Conservation (phyloP, 2,329 filamentous ascomycete species). For the Emergomyces orientalis region DNA sequence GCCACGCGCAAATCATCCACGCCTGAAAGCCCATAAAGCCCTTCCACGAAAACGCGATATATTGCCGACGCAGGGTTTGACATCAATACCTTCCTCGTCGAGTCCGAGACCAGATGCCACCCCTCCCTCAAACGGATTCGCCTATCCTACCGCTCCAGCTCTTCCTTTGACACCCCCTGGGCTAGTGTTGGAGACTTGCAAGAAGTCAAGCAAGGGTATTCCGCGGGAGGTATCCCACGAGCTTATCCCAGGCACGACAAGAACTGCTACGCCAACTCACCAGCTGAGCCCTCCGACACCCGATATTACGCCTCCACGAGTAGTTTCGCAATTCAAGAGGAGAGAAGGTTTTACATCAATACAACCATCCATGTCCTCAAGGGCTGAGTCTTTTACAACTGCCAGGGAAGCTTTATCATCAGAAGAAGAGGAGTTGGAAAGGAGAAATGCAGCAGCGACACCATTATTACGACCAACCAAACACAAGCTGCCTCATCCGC, state of each 20-base stretch:
- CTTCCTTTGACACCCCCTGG: conserved; percentile 34
- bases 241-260: conserved; percentile 10
- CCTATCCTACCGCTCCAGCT: conserved; percentile 21
- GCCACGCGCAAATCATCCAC: conserved; percentile 20
- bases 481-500: conserved; percentile 15
- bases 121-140: conserved; percentile 16
- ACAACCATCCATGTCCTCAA: conserved; percentile 50
- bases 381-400: conserved; percentile 62
- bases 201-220: conserved; percentile 10
- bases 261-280: conserved; percentile 50
- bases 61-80: conserved; percentile 15
- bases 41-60: conserved; percentile 31
- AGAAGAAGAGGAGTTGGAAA: conserved; percentile 47
- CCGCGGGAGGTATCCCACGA: conserved; percentile 17
- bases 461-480: conserved; percentile 17
- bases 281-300: conserved; percentile 63
- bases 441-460: conserved; percentile 20
- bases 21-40: conserved; percentile 34
- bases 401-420: conserved; percentile 56
- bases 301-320: conserved; percentile 61
- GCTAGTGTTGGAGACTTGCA: conserved; percentile 19
- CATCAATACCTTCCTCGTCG: conserved; percentile 20
- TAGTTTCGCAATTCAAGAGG: conserved; percentile 22
- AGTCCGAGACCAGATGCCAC: conserved; percentile 19
- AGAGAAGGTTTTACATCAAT: conserved; percentile 34